Evolutionary conservation across 305 asterid species (phyloP), one percentile per base, ranked within the genome.

Genomic region (Fraxinus velutina): DNA sequence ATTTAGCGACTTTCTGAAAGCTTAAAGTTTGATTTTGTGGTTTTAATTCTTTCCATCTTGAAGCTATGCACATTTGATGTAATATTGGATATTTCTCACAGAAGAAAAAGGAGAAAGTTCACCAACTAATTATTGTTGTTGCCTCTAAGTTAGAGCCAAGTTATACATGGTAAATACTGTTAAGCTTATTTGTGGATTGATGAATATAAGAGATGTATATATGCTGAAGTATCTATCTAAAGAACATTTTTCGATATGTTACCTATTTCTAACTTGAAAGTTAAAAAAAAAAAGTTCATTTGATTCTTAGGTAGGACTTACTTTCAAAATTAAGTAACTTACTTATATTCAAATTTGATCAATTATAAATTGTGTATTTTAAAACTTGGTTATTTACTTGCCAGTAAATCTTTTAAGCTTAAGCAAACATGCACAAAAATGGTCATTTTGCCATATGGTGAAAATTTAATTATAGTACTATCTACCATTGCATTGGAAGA

Each of bases 61-160:
- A 57, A n/a, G 42, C 70, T 78, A 8, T 82, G 77, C 74, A 33
- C 39, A 50, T 47, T 77, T 80, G 55, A 44, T 82, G 76, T 76
- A 64, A 62, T 27, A 76, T 52, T 78, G 24, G 52, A n/a, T 37
- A 29, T 72, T 81, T 73, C 37, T 73, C 76, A 72, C 19, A 22
- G 37, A 72, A 64, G 47, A 42, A 60, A 27, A 36, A 79, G 55
- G 72, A 76, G 29, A 39, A 39, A 50, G 78, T 13, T 47, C 73
- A 32, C 19, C 47, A 42, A 33, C 47, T 4, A 36, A 79, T 55
- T 79, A 22, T 78, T 60, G 17, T 78, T 60, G 17, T 29, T 21
- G 15, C 78, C 68, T 30, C 33, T 78, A 36, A 30, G 24, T 52
- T 83, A 0, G 77, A 50, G 81, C 17, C 68, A 66, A 27, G 19